Conservation (phyloP, 164 flowering plant species). For the Pachysandra terminalis region DNA sequence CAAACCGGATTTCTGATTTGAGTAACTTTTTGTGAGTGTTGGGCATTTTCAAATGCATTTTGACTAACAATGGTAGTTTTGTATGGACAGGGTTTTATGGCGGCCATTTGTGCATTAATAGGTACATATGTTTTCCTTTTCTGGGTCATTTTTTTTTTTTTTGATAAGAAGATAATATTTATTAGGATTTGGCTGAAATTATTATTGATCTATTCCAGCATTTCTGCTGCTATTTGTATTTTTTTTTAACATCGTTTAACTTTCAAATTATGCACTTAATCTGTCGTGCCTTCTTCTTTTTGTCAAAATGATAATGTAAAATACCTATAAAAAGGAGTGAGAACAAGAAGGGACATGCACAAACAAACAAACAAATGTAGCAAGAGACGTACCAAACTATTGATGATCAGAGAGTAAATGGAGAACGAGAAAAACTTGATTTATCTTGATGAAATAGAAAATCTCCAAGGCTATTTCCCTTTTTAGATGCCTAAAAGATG, state of each 20-base stretch:
- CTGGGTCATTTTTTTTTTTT: not conserved
- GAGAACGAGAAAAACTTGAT: not conserved
- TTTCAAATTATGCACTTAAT: not conserved
- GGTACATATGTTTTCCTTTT: constrained; percentile 39
- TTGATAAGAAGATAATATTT: not conserved
- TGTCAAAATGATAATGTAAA: not conserved
- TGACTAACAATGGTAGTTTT: constrained; percentile 16
- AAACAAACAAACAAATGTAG: not conserved
- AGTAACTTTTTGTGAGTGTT: not conserved
- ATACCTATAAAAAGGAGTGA: not conserved
- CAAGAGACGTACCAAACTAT: not conserved
- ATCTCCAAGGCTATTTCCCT: too few relatives aligned
- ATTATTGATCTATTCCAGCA: not conserved
- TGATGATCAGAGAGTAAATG: not conserved
- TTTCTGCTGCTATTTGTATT: not conserved
- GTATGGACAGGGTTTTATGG: constrained; percentile 59
- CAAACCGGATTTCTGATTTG: not conserved
- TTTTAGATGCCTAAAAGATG: too few relatives aligned
- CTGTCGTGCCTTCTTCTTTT: not conserved
- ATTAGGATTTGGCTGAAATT: not conserved
- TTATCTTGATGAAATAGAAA: not conserved
- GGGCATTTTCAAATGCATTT: not conserved
- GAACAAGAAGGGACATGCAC: not conserved
- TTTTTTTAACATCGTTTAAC: not conserved
- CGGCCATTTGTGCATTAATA: constrained; percentile 56